phyloP scores from a whole-genome alignment of 495 filamentous ascomycete species.

The Annulohypoxylon nitens region DNA sequence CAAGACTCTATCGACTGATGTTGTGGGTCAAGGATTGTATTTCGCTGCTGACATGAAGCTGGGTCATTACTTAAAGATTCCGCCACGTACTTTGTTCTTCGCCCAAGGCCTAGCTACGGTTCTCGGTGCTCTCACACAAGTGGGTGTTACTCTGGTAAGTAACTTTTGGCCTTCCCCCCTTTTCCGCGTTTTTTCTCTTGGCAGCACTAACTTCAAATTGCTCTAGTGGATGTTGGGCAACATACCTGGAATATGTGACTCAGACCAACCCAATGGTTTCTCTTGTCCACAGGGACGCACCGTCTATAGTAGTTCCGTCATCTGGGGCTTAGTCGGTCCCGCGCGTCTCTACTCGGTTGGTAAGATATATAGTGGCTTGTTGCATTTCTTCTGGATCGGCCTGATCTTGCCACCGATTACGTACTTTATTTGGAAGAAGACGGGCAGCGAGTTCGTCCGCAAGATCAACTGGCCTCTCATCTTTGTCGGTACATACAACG shows the following conservation, averaged over 20 bases:
- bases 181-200: not conserved
- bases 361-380: conserved; percentile 44
- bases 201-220: not conserved
- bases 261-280: conserved; percentile 50
- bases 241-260: conserved; percentile 41
- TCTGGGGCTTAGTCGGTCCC: conserved; percentile 49
- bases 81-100: conserved; percentile 46
- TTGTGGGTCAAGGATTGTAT: conserved; percentile 50
- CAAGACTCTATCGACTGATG: conserved; percentile 48
- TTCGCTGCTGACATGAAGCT: conserved; percentile 51
- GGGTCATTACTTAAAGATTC: conserved; percentile 51
- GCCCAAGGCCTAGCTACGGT: conserved; percentile 47
- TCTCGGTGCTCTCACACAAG: conserved; percentile 45
- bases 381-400: conserved; percentile 52
- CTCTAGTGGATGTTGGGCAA: conserved; percentile 55
- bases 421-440: conserved; percentile 49
- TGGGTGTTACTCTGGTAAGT: conserved; percentile 45
- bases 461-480: conserved; percentile 63
- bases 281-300: conserved; percentile 49
- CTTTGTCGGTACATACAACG: conserved; percentile 61
- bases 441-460: conserved; percentile 48
- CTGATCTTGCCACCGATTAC: conserved; percentile 49
- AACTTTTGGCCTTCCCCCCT: not conserved
- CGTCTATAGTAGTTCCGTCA: conserved; percentile 50
- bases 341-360: conserved; percentile 47